These are phyloP conservation scores for Evernia prunastri DNA, from an alignment of 495 filamentous ascomycete species.

Conservation along the genomic window DNA sequence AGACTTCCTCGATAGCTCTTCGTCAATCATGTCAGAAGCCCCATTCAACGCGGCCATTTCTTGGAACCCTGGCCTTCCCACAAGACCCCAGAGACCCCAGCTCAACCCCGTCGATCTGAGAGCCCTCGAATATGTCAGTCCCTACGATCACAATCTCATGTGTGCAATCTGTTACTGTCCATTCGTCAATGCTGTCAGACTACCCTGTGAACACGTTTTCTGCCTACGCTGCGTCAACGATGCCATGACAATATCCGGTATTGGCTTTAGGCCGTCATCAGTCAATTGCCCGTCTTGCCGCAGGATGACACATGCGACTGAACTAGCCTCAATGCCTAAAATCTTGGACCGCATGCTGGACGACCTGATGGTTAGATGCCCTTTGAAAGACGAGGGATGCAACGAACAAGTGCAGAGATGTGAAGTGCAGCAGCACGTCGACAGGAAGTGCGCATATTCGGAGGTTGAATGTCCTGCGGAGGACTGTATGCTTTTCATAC, in stretches of 20 bases:
- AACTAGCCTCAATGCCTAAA: constrained; percentile 37
- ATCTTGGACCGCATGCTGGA: constrained; percentile 64
- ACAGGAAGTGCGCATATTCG: constrained; percentile 65
- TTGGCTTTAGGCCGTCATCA: background rate
- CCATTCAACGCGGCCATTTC: background rate
- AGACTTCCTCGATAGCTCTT: background rate
- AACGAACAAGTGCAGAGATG: constrained; percentile 53
- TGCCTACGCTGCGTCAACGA: constrained; percentile 64
- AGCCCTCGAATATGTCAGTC: constrained; percentile 59
- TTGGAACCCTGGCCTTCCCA: background rate
- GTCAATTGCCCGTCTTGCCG: constrained; percentile 35
- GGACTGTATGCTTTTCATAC: constrained; percentile 39
- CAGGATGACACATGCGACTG: constrained; percentile 17
- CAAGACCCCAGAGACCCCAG: background rate
- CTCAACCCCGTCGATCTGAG: constrained; percentile 52
- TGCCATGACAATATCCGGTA: constrained; percentile 38
- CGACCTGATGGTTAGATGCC: constrained; percentile 67
- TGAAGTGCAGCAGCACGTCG: constrained; percentile 65
- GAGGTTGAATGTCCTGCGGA: constrained; percentile 56
- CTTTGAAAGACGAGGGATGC: constrained; percentile 58
- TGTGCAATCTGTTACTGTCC: constrained; percentile 79
- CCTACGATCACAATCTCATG: constrained; percentile 69
- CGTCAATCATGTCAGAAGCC: background rate
- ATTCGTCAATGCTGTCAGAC: constrained; percentile 63
- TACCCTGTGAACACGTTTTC: constrained; percentile 71